Conservation (phyloP, 805 yeast genomes). For the Wickerhamiella siamensis region DNA sequence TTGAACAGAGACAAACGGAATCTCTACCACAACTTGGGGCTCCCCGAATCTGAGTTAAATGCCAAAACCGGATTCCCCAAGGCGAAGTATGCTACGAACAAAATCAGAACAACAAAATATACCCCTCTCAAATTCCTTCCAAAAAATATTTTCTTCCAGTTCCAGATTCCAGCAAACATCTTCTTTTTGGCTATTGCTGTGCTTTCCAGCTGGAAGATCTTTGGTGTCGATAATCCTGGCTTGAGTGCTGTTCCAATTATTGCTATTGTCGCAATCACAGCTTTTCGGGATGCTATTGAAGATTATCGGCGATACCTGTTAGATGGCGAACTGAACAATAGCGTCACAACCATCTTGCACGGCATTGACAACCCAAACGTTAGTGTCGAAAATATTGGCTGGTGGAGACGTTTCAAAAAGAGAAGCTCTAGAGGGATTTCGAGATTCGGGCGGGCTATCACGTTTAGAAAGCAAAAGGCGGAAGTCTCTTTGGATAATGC, state of each 20-base stretch:
- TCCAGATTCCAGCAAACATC: slow-evolving; percentile 77
- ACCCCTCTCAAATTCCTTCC: slow-evolving; percentile 84
- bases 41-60: slow-evolving; percentile 33
- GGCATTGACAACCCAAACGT: slow-evolving; percentile 49
- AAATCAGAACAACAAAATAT: slow-evolving; percentile 88
- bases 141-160: slow-evolving; percentile 66
- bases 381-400: slow-evolving; percentile 35
- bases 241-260: slow-evolving; percentile 69
- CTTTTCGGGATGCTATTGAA: slow-evolving; percentile 63
- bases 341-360: slow-evolving; percentile 41
- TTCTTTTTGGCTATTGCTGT: slow-evolving; percentile 71
- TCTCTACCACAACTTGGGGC: slow-evolving; percentile 35
- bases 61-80: slow-evolving; percentile 51
- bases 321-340: slow-evolving; percentile 56
- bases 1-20: slow-evolving; percentile 22
- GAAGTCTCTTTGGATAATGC: slow-evolving; percentile 21
- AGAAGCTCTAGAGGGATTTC: slow-evolving; percentile 13
- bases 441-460: background rate
- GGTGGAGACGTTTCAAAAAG: slow-evolving; percentile 61
- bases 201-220: slow-evolving; percentile 57
- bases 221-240: slow-evolving; percentile 62
- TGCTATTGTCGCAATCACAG: slow-evolving; percentile 63
- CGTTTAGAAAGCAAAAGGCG: background rate
- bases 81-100: slow-evolving; percentile 64
- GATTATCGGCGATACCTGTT: slow-evolving; percentile 52